Conservation (phyloP, 148 eudicot species). For the Bassia scoparia region DNA sequence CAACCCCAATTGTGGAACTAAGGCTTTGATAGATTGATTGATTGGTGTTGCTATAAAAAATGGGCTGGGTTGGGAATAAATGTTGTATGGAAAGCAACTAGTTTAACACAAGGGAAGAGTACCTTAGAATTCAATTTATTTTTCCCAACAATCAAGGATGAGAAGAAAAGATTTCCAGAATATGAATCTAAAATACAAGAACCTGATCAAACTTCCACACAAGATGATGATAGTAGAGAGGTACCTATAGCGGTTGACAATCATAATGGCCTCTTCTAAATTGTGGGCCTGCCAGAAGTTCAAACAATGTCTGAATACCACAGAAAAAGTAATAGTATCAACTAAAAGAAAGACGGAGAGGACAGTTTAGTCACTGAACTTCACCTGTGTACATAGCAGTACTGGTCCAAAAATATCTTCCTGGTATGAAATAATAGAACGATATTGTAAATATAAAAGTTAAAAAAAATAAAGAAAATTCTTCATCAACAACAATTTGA, state of each 20-base stretch:
- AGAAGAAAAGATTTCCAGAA: background rate
- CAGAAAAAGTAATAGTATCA: background rate
- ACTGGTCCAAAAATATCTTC: conserved; percentile 43
- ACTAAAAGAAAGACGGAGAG: background rate
- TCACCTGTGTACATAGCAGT: conserved; percentile 42
- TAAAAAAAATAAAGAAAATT: background rate
- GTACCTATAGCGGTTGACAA: conserved; percentile 39
- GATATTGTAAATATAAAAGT: background rate
- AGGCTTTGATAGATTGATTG: no score
- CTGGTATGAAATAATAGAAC: conserved; percentile 26
- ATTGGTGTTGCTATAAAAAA: no score
- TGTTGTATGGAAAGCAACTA: background rate
- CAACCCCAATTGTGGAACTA: no score
- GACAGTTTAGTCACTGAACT: background rate
- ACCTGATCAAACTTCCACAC: background rate
- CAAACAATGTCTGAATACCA: background rate
- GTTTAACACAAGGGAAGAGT: background rate
- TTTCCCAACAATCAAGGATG: no score
- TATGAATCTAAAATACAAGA: background rate
- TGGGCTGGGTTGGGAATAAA: no score
- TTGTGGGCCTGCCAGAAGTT: conserved; percentile 30
- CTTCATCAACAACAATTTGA: background rate
- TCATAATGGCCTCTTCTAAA: conserved; percentile 42
- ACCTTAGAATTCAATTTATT: background rate
- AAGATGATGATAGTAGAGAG: conserved; percentile 13